phyloP scores from a whole-genome alignment of 192 early-diverging fungal genomes.

The Coemansia sp. region DNA sequence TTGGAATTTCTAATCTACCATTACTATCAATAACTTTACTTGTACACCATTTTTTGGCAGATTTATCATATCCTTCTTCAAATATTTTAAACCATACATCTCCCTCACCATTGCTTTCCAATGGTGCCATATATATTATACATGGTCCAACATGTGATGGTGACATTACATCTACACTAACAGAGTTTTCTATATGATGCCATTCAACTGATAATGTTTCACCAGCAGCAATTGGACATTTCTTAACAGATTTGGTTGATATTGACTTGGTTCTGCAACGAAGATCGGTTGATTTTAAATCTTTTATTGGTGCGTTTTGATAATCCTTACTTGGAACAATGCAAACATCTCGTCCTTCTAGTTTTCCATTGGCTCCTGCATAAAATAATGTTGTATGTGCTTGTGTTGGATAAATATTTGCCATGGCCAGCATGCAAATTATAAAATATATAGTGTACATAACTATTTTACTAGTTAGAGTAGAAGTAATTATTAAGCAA shows the following conservation, averaged over 20 bases:
- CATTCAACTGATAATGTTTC: background rate
- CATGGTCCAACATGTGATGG: constrained; percentile 14
- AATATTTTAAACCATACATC: constrained; percentile 17
- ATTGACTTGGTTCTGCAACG: constrained; percentile 3
- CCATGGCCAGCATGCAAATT: background rate
- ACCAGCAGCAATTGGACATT: background rate
- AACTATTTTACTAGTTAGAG: background rate
- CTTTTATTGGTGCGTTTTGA: background rate
- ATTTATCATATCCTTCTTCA: constrained; percentile 6
- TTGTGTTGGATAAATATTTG: background rate
- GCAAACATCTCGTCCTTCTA: background rate
- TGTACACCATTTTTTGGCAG: constrained; percentile 9
- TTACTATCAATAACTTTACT: constrained; percentile 5
- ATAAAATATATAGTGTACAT: background rate
- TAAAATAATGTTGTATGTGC: constrained; percentile 19
- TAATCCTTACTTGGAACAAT: background rate
- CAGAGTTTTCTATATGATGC: constrained; percentile 9
- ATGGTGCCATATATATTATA: constrained; percentile 19
- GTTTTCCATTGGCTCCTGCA: constrained; percentile 6
- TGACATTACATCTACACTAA: constrained; percentile 9
- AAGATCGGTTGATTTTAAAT: background rate
- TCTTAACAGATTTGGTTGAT: background rate
- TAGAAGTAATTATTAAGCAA: background rate
- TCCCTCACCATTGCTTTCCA: constrained; percentile 9
- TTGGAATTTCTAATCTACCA: constrained; percentile 1